Conservation (phyloP, 495 filamentous ascomycete species). For the Haplographium delicatum region DNA sequence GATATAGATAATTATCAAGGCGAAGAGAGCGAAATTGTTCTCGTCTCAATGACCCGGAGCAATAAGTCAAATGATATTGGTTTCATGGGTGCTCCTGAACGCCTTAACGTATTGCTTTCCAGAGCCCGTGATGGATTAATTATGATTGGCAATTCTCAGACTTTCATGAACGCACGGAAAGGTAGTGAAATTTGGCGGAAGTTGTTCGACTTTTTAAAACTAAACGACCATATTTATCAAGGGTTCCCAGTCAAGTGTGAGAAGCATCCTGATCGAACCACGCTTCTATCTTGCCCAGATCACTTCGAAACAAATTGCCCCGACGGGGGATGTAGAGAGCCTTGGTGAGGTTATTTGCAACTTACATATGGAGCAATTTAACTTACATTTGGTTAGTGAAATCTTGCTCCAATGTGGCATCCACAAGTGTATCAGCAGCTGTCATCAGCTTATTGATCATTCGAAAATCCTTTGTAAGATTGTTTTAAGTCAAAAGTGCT, state of each 20-base stretch:
- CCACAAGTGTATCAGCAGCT: conserved; percentile 56
- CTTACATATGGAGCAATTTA: neutral
- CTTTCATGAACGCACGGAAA: conserved; percentile 60
- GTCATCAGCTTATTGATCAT: conserved; percentile 64
- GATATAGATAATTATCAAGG: conserved; percentile 71
- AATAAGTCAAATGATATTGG: conserved; percentile 62
- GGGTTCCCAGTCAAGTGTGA: conserved; percentile 68
- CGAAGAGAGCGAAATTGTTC: conserved; percentile 72
- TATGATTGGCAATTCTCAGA: conserved; percentile 66
- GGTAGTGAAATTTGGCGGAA: conserved; percentile 52
- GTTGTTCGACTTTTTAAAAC: conserved; percentile 54
- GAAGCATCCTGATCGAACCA: conserved; percentile 50
- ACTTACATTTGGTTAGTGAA: conserved; percentile 34
- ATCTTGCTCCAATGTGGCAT: conserved; percentile 53
- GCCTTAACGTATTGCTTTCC: conserved; percentile 69
- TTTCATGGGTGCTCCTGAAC: conserved; percentile 64
- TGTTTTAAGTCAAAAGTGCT: conserved; percentile 43
- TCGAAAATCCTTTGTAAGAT: conserved; percentile 54
- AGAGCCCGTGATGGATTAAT: conserved; percentile 62
- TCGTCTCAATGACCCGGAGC: conserved; percentile 62
- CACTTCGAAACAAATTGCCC: conserved; percentile 61
- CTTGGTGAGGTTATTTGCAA: conserved; percentile 49
- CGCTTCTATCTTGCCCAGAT: conserved; percentile 37
- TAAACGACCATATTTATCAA: conserved; percentile 53
- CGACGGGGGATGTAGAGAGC: conserved; percentile 66